Conservation (phyloP, 306 rosid genomes). For the Malus sieversii region DNA sequence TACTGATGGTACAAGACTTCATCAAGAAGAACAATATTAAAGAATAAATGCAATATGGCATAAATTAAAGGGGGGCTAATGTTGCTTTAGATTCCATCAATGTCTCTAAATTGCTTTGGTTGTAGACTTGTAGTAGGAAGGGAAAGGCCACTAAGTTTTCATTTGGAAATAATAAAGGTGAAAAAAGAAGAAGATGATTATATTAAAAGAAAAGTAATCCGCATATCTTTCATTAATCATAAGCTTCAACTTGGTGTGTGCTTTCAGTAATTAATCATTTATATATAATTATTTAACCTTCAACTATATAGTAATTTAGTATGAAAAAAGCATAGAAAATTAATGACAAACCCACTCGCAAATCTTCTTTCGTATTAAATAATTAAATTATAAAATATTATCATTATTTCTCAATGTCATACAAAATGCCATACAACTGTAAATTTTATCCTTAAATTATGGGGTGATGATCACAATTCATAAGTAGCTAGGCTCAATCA, state of each 20-base stretch:
- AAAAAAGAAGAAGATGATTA: not conserved
- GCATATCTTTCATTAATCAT: conserved; percentile 9
- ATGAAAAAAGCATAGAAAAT: not conserved
- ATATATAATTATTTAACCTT: conserved; percentile 14
- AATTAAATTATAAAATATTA: not conserved
- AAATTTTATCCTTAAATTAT: not conserved
- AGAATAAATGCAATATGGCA: not conserved
- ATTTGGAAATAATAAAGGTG: conserved; percentile 9
- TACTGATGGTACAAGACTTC: conserved; percentile 2
- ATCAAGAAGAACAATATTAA: not conserved
- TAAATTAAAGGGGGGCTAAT: conserved; percentile 5
- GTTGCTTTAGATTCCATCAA: conserved; percentile 25
- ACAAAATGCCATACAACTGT: conserved; percentile 32
- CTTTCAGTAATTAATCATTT: not conserved
- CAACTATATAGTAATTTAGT: conserved; percentile 2
- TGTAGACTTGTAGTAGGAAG: conserved; percentile 8
- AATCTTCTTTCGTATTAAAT: not conserved
- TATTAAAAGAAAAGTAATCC: conserved; percentile 6
- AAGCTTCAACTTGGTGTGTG: conserved; percentile 22
- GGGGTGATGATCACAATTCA: not conserved
- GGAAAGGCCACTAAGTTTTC: conserved; percentile 13
- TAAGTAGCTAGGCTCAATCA: not conserved
- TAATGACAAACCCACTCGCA: conserved; percentile 5
- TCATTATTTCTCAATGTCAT: not conserved
- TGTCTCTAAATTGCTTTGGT: conserved; percentile 11